Evolutionary conservation across 495 filamentous ascomycete genomes (phyloP), one percentile per base, ranked within the genome.

Genomic region (Acidiella bohemica): DNA sequence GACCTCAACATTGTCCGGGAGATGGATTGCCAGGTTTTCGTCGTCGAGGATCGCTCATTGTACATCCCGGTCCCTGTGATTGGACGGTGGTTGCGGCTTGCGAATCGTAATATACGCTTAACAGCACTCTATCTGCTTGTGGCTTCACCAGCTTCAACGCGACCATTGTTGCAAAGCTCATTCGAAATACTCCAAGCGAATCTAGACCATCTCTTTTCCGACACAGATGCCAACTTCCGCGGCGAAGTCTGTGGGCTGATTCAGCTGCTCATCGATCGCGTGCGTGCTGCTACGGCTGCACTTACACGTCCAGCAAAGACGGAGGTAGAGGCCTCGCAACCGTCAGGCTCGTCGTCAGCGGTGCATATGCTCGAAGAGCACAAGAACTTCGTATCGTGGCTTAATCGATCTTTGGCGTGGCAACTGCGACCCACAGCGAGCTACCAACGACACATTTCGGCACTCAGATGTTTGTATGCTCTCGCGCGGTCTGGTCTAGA

Each of bases 371-470:
- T 53, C 3, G 24, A 33, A 12, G 12, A 7, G 17, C 76, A 80
- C 20, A 60, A 66, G 18, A 52, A 50, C 0, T 93, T 88, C 51
- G 34, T 90, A 11, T 44, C 47, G 4, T 81, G 76, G 69, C 93
- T 87, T 54, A 33, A 80, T 4, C 39, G 61, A 0, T 87, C 90
- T 45, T 54, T 97, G n/a, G 61, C 68, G 27, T 55, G 59, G 10
- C 84, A 93, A 50, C 60, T 97, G 19, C 60, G 72, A 24, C 74
- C 85, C 1, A 81, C 76, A 0, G 70, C 80, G 12, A 82, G 83
- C 13, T 96, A 95, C 49, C 83, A 88, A 47, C 75, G 84, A 9
- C 86, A 88, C 46, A 80, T 84, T n/a, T 80, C 73, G 1, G 75
- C 83, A 0, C 51, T 94, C 25, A 84, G 76, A 38, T 70, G 78